A percentile compares a stretch with the other conserved stretches of the same genome.
Evolutionary conservation across 2,329 filamentous ascomycete species (phyloP).

Genomic region (Penicillium sp.): DNA sequence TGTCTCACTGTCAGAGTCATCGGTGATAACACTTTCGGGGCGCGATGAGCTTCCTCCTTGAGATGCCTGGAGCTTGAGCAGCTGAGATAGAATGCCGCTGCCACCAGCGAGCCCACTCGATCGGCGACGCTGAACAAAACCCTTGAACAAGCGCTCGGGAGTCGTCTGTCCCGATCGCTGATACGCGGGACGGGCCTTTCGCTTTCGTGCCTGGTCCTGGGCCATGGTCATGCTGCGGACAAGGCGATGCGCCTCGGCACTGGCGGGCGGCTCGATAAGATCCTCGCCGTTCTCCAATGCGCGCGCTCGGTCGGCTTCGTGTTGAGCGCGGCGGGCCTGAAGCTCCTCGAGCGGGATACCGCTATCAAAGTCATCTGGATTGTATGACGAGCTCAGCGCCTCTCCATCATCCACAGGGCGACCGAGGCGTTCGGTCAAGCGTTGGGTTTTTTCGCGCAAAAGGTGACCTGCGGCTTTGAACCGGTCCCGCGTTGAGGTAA

Average conservation of each 20-base stretch:
- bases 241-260: constrained; percentile 39
- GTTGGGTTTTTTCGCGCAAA: constrained; percentile 31
- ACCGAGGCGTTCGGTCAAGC: constrained; percentile 31
- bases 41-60: constrained; percentile 38
- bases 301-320: constrained; percentile 16
- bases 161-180: constrained; percentile 35
- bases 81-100: constrained; percentile 65
- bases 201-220: constrained; percentile 25
- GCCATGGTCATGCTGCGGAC: constrained; percentile 38
- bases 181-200: constrained; percentile 34
- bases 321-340: constrained; percentile 22
- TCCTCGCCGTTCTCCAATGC: constrained; percentile 22
- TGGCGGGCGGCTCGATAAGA: constrained; percentile 23
- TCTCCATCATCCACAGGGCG: constrained; percentile 34
- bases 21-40: constrained; percentile 30
- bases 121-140: constrained; percentile 26
- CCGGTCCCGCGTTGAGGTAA: constrained; percentile 24
- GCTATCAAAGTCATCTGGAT: constrained; percentile 33
- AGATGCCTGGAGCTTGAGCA: constrained; percentile 67
- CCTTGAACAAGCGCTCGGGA: constrained; percentile 28
- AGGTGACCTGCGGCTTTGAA: constrained; percentile 31
- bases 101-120: constrained; percentile 28
- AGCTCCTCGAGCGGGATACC: constrained; percentile 24
- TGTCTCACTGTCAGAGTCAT: constrained; percentile 34
- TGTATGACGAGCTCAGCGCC: constrained; percentile 28